Base-by-base conservation (phyloP, 768 basidiomycete genomes). In the Mycena indigotica region DNA sequence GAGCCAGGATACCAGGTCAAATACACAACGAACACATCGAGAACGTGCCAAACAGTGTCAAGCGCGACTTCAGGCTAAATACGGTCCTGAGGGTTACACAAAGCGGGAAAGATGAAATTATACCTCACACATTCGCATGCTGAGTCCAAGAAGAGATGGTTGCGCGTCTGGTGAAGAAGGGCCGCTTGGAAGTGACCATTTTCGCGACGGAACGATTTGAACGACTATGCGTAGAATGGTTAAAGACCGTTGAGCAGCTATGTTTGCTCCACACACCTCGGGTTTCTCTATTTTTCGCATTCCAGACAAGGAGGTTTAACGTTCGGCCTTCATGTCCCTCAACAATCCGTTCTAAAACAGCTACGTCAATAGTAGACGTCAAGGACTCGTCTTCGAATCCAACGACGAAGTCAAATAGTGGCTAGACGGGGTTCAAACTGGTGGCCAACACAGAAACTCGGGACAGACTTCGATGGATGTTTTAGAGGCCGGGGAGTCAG, bases 11-110 rank as follows among this genome's bases (percentile, higher is more conserved):
- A 8, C 23, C n/a, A 3, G 16, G 44, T 41, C 15, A 48, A 28
- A 23, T 4, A 50, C 3, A 23, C 21, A 41, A 58, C 61, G 57
- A 51, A 30, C 15, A 99, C 94, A 68, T 99, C 97, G 45, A 99
- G 79, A 38, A 99, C 94, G 72, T 98, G 97, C 95, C 97, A 99
- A 4, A 99, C 95, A 61, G 90, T 93, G 67, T 98, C 94, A 19
- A 92, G 77, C 16, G 96, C 90, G 50, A 84, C 80, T 65, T 92
- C 88, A 3, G 96, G 95, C 69, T 63, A 28, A 23, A 50, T 17
- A 2, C 21, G 12, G 28, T 19, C 13, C 38, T 62, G 3, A 62
- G 29, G 16, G 13, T 19, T 12, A 15, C 23, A 28, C 10, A 17
- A 40, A 30, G 13, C 1, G 19, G 4, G 38, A 45, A 24, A 30